Percentiles rank a stretch among this genome's conserved stretches.
These are phyloP conservation scores for Candida pseudoviswanathii DNA, from an alignment of 1,139 yeast species.

Conservation along the genomic window DNA sequence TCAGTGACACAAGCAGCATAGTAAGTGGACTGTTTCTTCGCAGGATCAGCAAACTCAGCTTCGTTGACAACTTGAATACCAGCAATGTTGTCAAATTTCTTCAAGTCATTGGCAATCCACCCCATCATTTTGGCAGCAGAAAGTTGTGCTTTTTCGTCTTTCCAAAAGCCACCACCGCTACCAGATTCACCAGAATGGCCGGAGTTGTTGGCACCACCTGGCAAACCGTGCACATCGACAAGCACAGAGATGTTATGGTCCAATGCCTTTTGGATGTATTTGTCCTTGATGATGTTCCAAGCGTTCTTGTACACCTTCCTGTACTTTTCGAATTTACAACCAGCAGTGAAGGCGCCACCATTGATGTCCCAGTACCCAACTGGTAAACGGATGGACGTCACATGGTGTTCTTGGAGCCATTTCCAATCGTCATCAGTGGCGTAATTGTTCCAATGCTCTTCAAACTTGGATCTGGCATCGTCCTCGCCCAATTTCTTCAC, in stretches of 20 bases:
- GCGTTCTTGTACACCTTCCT: conserved; percentile 64
- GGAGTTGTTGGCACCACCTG: conserved; percentile 88
- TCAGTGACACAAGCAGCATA: conserved; percentile 68
- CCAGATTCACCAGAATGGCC: conserved; percentile 76
- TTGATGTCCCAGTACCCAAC: conserved; percentile 87
- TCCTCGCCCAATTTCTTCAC: conserved; percentile 53
- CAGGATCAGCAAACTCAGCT: conserved; percentile 59
- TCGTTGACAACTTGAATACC: conserved; percentile 90
- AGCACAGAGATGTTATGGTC: conserved; percentile 66
- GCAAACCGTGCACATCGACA: conserved; percentile 86
- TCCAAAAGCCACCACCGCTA: conserved; percentile 68
- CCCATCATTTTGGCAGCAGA: conserved; percentile 54
- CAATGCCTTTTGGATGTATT: conserved; percentile 57
- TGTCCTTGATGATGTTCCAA: conserved; percentile 60
- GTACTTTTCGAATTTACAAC: conserved; percentile 62
- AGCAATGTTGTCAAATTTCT: conserved; percentile 62
- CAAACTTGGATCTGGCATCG: conserved; percentile 57
- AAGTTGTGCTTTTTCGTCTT: conserved; percentile 42
- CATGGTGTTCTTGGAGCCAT: conserved; percentile 66
- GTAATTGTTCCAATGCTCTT: conserved; percentile 70
- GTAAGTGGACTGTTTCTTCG: conserved; percentile 56
- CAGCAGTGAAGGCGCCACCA: conserved; percentile 58
- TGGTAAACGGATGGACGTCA: conserved; percentile 81
- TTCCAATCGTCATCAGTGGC: conserved; percentile 74
- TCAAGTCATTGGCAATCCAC: conserved; percentile 65